Conservation (phyloP, 2,329 filamentous ascomycete species). For the Xylariaceae sp. region DNA sequence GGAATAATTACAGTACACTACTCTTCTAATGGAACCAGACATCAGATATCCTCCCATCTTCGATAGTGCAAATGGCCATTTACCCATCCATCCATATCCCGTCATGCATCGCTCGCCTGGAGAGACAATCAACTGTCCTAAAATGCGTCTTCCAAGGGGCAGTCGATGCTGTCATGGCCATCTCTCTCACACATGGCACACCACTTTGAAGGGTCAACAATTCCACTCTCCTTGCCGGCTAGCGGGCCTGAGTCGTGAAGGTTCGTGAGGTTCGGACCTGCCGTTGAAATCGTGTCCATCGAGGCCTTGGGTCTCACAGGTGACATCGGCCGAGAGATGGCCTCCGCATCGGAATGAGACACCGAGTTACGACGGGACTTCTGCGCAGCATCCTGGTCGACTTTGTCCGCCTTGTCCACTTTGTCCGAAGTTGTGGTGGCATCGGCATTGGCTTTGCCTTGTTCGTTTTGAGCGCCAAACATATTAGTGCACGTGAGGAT, state of each 20-base stretch:
- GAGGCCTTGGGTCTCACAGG: slow-evolving; percentile 45
- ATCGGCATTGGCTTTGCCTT: slow-evolving; percentile 20
- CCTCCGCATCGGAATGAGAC: slow-evolving; percentile 39
- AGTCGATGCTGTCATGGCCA: slow-evolving; percentile 93
- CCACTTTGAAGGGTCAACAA: slow-evolving; percentile 85
- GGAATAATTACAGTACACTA: slow-evolving; percentile 13
- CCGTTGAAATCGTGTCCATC: slow-evolving; percentile 35
- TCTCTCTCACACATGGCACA: slow-evolving; percentile 95
- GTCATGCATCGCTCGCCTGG: not conserved
- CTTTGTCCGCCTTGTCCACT: slow-evolving; percentile 32
- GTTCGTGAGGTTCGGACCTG: slow-evolving; percentile 50
- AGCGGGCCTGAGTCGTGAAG: slow-evolving; percentile 62
- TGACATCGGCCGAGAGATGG: slow-evolving; percentile 51
- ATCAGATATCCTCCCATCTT: not conserved
- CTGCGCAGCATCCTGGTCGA: slow-evolving; percentile 35
- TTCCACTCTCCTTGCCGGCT: slow-evolving; percentile 71
- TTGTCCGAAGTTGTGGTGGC: slow-evolving; percentile 19
- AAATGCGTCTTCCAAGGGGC: slow-evolving; percentile 81
- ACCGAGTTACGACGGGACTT: slow-evolving; percentile 38
- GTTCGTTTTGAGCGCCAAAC: slow-evolving; percentile 51
- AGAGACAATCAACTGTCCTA: slow-evolving; percentile 31
- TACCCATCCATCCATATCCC: not conserved
- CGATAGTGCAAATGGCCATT: not conserved
- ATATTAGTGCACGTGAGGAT: slow-evolving; percentile 92
- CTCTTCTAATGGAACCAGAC: slow-evolving; percentile 7